Conservation (phyloP, 768 basidiomycete genomes). For the Zangia roseola region DNA sequence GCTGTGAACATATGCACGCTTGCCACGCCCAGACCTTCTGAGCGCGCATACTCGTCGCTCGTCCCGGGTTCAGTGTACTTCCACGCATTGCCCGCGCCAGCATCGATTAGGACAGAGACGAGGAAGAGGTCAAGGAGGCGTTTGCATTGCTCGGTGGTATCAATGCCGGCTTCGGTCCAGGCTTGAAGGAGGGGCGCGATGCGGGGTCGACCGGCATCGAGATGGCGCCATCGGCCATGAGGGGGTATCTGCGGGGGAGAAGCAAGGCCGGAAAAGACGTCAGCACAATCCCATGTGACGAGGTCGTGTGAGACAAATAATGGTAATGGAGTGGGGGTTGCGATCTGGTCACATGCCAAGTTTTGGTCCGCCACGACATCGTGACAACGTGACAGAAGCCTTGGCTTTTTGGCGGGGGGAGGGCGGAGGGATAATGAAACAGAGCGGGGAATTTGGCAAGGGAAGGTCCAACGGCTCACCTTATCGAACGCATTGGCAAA, state of each 20-base stretch:
- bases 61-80: constrained; percentile 61
- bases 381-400: neutral
- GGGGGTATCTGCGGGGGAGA: constrained; percentile 63
- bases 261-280: neutral
- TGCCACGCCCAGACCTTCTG: constrained; percentile 85
- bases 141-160: constrained; percentile 59
- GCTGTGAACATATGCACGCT: constrained; percentile 85
- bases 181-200: constrained; percentile 56
- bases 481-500: constrained; percentile 66
- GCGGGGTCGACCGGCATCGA: constrained; percentile 67
- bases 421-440: constrained; percentile 2
- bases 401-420: neutral
- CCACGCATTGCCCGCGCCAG: constrained; percentile 88
- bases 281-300: constrained; percentile 3
- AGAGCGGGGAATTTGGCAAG: neutral
- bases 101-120: constrained; percentile 91
- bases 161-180: constrained; percentile 49
- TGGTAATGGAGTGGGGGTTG: no score
- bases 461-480: constrained; percentile 39
- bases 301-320: neutral
- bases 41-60: constrained; percentile 57
- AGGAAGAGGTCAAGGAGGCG: constrained; percentile 86
- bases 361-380: neutral
- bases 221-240: constrained; percentile 88
- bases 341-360: no score